Evolutionary conservation across 228 moss, liverwort and hornwort species (phyloP).

Genomic region (Sphagnum magellanicum): DNA sequence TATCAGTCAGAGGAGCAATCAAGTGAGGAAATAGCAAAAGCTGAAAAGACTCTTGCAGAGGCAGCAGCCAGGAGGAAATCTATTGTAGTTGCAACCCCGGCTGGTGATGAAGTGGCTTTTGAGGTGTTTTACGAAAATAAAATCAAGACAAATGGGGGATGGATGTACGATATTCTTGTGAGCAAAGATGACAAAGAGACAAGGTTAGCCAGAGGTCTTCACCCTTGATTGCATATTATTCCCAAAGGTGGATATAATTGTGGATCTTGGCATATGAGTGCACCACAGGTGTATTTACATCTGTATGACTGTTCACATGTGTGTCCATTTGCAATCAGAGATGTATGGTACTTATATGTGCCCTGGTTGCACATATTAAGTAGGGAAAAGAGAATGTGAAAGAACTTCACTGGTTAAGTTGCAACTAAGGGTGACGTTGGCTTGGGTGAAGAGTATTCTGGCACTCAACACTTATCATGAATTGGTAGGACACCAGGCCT

Average conservation of each 20-base stretch:
- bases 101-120: slow-evolving; percentile 58
- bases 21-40: slow-evolving; percentile 47
- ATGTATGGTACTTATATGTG: too few relatives aligned
- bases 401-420: too few relatives aligned
- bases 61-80: slow-evolving; percentile 67
- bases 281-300: too few relatives aligned
- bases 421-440: too few relatives aligned
- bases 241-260: not conserved
- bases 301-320: too few relatives aligned
- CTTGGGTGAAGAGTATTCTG: too few relatives aligned
- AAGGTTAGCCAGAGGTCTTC: slow-evolving; percentile 21
- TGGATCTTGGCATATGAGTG: not conserved
- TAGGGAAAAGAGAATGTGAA: too few relatives aligned
- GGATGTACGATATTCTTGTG: slow-evolving; percentile 91
- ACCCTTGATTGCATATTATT: not conserved
- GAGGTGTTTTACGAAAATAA: slow-evolving; percentile 77
- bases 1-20: slow-evolving; percentile 62
- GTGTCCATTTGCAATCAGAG: too few relatives aligned
- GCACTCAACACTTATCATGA: too few relatives aligned
- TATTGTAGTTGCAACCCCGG: slow-evolving; percentile 43
- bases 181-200: slow-evolving; percentile 98
- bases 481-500: too few relatives aligned
- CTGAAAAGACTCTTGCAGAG: slow-evolving; percentile 56
- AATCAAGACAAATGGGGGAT: slow-evolving; percentile 91
- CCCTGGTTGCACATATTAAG: too few relatives aligned